phyloP scores from a whole-genome alignment of 2,329 filamentous ascomycete species.

The Aspergillus sp. region DNA sequence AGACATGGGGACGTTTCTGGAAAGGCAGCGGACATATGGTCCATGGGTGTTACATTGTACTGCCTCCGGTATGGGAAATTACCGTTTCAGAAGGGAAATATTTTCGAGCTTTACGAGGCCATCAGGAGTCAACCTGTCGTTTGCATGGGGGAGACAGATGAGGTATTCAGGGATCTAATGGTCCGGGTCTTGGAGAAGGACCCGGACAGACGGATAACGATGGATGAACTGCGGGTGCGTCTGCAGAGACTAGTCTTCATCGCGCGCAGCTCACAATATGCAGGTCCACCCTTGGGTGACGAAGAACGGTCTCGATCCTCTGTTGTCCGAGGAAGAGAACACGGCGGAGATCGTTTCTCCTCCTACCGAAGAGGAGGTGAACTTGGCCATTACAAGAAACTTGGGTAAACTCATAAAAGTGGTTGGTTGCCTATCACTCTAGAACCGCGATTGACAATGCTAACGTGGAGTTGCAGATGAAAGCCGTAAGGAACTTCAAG shows the following conservation, averaged over 20 bases:
- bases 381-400: slow-evolving; percentile 79
- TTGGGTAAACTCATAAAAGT: slow-evolving; percentile 81
- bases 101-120: slow-evolving; percentile 81
- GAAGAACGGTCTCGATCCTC: slow-evolving; percentile 61
- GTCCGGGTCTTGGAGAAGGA: slow-evolving; percentile 70
- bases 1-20: slow-evolving; percentile 83
- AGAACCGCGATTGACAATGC: background rate
- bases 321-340: slow-evolving; percentile 78
- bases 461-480: slow-evolving; percentile 50
- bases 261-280: background rate
- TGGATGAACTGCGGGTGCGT: slow-evolving; percentile 71
- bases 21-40: slow-evolving; percentile 90
- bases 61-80: slow-evolving; percentile 83
- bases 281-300: slow-evolving; percentile 94
- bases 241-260: background rate
- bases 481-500: slow-evolving; percentile 86
- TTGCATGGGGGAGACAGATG: slow-evolving; percentile 55
- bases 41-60: slow-evolving; percentile 92
- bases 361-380: slow-evolving; percentile 83
- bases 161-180: slow-evolving; percentile 67
- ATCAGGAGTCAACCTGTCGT: slow-evolving; percentile 63
- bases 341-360: slow-evolving; percentile 68
- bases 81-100: slow-evolving; percentile 69
- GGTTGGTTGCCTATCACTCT: slow-evolving; percentile 35
- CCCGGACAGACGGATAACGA: slow-evolving; percentile 69